Conservation (phyloP, 495 filamentous ascomycete genomes). For the Podospora pseudocomata region DNA sequence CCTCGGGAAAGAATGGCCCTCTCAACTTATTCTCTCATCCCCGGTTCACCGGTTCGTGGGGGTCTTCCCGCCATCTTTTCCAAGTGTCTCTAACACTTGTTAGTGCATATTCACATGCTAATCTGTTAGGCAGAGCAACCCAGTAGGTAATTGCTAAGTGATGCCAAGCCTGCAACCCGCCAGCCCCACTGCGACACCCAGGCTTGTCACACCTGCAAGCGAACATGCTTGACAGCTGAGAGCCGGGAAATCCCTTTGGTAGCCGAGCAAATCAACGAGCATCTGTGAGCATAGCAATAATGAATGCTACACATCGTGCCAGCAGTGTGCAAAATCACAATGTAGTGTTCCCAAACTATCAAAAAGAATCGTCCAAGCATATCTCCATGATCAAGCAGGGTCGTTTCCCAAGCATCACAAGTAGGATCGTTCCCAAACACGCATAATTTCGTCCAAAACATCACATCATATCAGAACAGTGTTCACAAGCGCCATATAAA, state of each 20-base stretch:
- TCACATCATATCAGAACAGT: too few species aligned
- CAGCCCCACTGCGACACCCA: background rate
- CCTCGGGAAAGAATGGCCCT: background rate
- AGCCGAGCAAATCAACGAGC: background rate
- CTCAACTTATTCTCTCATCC: background rate
- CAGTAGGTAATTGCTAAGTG: background rate
- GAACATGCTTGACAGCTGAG: background rate
- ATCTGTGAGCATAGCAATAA: too few species aligned
- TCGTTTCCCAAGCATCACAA: too few species aligned
- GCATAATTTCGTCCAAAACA: too few species aligned
- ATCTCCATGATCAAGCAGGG: too few species aligned
- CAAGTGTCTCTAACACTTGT: background rate
- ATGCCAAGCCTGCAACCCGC: background rate
- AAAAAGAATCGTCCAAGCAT: too few species aligned
- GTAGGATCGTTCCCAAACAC: too few species aligned
- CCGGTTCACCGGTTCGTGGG: background rate
- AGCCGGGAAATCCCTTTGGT: background rate
- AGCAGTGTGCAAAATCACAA: too few species aligned
- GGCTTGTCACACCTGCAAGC: background rate
- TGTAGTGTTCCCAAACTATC: too few species aligned
- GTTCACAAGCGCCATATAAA: too few species aligned
- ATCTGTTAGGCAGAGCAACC: background rate
- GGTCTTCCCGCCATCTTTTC: background rate
- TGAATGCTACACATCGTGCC: too few species aligned
- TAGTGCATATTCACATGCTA: background rate